Evolutionary conservation across 164 flowering plant species (phyloP), one percentile per base, ranked within the genome.

Genomic region (Stephania japonica): DNA sequence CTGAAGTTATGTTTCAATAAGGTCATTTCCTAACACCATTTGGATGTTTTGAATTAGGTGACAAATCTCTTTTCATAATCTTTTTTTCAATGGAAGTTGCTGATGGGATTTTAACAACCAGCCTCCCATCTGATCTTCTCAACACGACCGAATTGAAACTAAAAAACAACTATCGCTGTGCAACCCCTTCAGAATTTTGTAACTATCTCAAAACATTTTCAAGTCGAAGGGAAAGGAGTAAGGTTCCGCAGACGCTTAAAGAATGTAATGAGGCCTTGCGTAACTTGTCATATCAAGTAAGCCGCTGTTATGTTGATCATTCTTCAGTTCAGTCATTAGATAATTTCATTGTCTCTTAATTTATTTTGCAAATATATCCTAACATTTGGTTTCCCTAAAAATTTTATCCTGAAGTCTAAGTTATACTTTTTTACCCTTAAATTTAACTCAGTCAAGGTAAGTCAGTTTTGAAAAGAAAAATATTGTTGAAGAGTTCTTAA

Each of bases 131-230:
- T 16, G 77, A 82, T 77, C 88, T 91, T 8, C 81, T 90, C 16
- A 81, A 80, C 72, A 81, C 91, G 38, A 91, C 97, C 19, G 95
- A 94, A 78, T 65, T 92, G 71, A 94, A 90, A 87, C 72, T 83
- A 50, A 83, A 71, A 79, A 83, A 77, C 25, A 85, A 80, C 72
- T 73, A 83, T 73, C 89, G 83, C 56, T 94, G 97, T n/a, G 99
- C 94, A 85, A 75, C 95, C 97, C 61, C 90, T 94, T 72, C 92
- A 86, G 77, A 88, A 89, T 68, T 92, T 88, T 84, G 97, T 91
- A 19, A 72, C 88, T 38, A 91, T 94, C 53, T 87, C 92, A 65
- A 84, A 85, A 73, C 92, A 89, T 81, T 85, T 90, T 73, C 71
- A 66, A 27, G 84, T 92, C 66, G 84, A 79, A 84, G 97, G 88